These are phyloP conservation scores for Pisolithus marmoratus DNA, from an alignment of 768 basidiomycete genomes.

Conservation along the genomic window DNA sequence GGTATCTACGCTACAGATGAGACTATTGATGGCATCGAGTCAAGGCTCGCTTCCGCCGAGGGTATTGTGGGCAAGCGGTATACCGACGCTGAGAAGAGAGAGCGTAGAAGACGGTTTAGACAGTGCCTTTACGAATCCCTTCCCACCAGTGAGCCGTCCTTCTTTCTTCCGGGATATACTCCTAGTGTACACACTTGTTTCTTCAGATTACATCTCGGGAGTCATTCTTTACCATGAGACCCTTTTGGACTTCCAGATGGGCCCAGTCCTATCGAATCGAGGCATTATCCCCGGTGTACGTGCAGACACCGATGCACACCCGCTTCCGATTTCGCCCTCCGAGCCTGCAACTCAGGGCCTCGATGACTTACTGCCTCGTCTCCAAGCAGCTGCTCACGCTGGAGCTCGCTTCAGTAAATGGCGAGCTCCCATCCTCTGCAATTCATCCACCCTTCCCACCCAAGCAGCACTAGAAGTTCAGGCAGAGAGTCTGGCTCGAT, in stretches of 20 bases:
- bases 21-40: slow-evolving; percentile 37
- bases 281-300: slow-evolving; percentile 47
- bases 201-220: slow-evolving; percentile 44
- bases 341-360: slow-evolving; percentile 49
- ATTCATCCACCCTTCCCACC: slow-evolving; percentile 35
- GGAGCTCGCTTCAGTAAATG: slow-evolving; percentile 49
- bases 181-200: not conserved
- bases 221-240: slow-evolving; percentile 48
- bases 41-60: slow-evolving; percentile 30
- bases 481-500: slow-evolving; percentile 43
- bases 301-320: slow-evolving; percentile 44
- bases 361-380: slow-evolving; percentile 37
- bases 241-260: slow-evolving; percentile 45
- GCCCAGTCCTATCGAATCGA: slow-evolving; percentile 35
- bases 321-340: slow-evolving; percentile 37
- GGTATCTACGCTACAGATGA: slow-evolving; percentile 54
- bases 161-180: not conserved
- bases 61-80: slow-evolving; percentile 17
- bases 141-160: slow-evolving; percentile 29
- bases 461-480: slow-evolving; percentile 39
- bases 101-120: slow-evolving; percentile 39
- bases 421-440: slow-evolving; percentile 45
- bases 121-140: slow-evolving; percentile 39
- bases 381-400: slow-evolving; percentile 38
- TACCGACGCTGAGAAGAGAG: slow-evolving; percentile 32